Conservation (phyloP, 2,329 filamentous ascomycete genomes). For the Apiospora hydei region DNA sequence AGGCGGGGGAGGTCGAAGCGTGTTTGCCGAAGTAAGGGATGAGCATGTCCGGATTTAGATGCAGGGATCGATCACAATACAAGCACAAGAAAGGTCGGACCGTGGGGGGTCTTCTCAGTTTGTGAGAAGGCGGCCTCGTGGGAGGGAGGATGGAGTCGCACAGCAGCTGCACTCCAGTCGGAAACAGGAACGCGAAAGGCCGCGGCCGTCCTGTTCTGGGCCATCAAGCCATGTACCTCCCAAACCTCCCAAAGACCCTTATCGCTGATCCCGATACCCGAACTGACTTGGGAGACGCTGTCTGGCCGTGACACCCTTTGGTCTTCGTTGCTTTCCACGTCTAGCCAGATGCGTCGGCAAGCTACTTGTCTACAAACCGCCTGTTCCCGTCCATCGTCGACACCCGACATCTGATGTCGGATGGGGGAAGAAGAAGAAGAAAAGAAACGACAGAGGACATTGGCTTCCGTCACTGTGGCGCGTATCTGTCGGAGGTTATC, state of each 20-base stretch:
- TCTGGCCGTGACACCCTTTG: background rate
- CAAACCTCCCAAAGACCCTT: background rate
- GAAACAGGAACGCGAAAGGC: conserved; percentile 3
- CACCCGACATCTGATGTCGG: background rate
- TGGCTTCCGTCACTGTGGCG: background rate
- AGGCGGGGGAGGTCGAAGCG: background rate
- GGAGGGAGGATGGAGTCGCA: background rate
- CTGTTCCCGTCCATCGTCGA: background rate
- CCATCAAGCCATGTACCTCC: no score
- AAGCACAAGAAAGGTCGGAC: background rate
- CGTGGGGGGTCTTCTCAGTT: background rate
- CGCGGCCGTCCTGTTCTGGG: background rate
- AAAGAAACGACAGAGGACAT: no score
- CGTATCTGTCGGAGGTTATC: background rate
- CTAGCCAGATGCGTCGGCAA: background rate
- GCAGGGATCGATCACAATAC: conserved; percentile 3
- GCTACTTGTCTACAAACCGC: background rate
- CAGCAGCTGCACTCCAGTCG: conserved; percentile 1
- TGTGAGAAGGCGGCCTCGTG: conserved; percentile 1
- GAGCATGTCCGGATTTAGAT: background rate
- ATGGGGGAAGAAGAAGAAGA: no score
- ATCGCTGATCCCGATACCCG: background rate
- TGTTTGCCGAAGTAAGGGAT: conserved; percentile 7
- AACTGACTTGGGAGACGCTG: background rate
- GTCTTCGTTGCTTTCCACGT: background rate